Conservation (phyloP, 352 stramenopile species). For the Pythium aquatile region DNA sequence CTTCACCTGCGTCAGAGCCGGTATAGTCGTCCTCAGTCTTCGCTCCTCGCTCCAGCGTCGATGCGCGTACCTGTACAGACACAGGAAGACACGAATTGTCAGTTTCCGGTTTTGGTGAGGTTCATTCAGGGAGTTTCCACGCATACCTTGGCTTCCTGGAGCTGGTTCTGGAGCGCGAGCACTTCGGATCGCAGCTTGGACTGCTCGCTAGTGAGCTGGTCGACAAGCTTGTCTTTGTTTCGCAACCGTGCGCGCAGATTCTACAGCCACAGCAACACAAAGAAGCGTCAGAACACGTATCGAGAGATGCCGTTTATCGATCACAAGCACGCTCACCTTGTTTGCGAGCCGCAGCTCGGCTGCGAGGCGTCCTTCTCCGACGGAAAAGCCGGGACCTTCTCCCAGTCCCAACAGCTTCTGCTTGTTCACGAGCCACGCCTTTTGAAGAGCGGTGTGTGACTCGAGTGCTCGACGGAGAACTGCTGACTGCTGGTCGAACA, state of each 20-base stretch:
- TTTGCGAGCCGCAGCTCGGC: constrained; percentile 81
- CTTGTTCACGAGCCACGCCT: constrained; percentile 75
- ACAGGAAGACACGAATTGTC: neutral
- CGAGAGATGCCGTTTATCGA: neutral
- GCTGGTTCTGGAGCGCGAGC: constrained; percentile 55
- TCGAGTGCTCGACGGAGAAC: constrained; percentile 69
- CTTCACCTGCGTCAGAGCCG: constrained; percentile 21
- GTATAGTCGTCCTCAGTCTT: constrained; percentile 15
- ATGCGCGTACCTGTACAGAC: constrained; percentile 9
- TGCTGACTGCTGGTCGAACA: constrained; percentile 84
- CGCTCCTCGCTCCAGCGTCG: constrained; percentile 11
- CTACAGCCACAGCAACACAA: constrained; percentile 29
- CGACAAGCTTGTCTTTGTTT: constrained; percentile 83
- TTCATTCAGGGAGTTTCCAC: neutral
- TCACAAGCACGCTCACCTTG: constrained; percentile 47
- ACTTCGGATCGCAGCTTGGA: constrained; percentile 53
- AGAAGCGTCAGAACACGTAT: neutral
- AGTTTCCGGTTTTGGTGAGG: neutral
- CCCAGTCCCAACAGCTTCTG: constrained; percentile 66
- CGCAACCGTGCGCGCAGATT: constrained; percentile 75
- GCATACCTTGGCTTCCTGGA: constrained; percentile 59
- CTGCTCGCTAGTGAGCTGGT: constrained; percentile 79
- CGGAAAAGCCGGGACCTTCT: constrained; percentile 52
- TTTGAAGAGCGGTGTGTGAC: constrained; percentile 69
- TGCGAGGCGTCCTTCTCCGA: constrained; percentile 78